A percentile compares a stretch with the other conserved stretches of the same genome.
Conservation (phyloP, 352 stramenopile genomes). For the Pythium phragmiticola region DNA sequence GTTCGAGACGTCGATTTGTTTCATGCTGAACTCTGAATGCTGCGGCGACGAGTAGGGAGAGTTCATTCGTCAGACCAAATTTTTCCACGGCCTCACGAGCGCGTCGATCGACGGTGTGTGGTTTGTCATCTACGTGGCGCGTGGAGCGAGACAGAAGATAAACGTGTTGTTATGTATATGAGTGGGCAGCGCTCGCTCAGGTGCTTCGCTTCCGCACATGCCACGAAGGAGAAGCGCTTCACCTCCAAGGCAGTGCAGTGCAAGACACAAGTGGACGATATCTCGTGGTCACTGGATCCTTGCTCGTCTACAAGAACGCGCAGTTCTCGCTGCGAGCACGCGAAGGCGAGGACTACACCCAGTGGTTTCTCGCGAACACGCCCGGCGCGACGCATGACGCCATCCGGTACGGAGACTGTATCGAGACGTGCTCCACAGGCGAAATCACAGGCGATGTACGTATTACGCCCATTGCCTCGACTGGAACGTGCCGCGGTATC, state of each 20-base stretch:
- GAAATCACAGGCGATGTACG: conserved; percentile 45
- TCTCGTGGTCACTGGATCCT: conserved; percentile 41
- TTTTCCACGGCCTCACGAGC: conserved; percentile 32
- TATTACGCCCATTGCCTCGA: background rate
- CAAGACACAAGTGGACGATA: conserved; percentile 37
- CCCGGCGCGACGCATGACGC: conserved; percentile 4
- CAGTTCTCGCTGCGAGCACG: conserved; percentile 19
- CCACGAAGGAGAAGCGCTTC: conserved; percentile 46
- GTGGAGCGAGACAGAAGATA: background rate
- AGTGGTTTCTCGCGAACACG: conserved; percentile 29
- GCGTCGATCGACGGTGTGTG: conserved; percentile 39
- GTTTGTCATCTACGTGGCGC: background rate
- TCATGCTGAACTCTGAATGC: background rate
- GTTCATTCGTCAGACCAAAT: conserved; percentile 38
- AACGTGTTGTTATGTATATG: background rate
- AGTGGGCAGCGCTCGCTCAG: conserved; percentile 32
- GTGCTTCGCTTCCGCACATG: conserved; percentile 33
- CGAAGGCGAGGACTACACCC: conserved; percentile 33
- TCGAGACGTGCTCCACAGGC: conserved; percentile 36
- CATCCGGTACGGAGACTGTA: conserved; percentile 38
- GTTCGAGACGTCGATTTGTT: background rate
- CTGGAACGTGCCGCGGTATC: background rate
- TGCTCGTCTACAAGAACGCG: conserved; percentile 39
- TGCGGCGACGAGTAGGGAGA: conserved; percentile 21
- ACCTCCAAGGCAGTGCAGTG: conserved; percentile 40